Conservation (phyloP, 2,329 filamentous ascomycete species). For the Nemania sp. region DNA sequence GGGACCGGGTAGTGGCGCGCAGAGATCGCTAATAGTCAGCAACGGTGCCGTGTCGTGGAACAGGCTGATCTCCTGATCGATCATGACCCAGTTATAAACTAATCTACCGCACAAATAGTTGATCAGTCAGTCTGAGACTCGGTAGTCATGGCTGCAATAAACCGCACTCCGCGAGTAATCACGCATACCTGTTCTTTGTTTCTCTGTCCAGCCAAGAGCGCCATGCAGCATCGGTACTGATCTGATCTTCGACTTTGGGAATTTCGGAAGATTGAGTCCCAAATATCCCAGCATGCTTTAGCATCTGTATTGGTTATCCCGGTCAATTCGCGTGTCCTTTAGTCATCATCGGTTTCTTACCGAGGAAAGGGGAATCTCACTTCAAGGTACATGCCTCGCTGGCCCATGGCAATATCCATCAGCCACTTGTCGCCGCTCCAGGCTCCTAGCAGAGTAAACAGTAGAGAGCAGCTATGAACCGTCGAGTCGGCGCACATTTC, state of each 20-base stretch:
- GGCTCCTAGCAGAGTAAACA: conserved; percentile 69
- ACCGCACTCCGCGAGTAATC: conserved; percentile 1
- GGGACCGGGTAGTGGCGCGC: conserved; percentile 64
- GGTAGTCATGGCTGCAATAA: neutral
- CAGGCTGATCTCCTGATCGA: conserved; percentile 71
- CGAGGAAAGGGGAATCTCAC: conserved; percentile 43
- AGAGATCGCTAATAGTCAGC: conserved; percentile 68
- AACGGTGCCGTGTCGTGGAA: conserved; percentile 67
- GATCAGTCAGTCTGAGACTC: neutral
- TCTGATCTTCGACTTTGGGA: conserved; percentile 49
- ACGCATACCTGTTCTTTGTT: conserved; percentile 61
- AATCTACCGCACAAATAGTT: conserved; percentile 50
- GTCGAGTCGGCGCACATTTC: conserved; percentile 68
- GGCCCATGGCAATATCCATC: conserved; percentile 77
- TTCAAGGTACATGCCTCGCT: conserved; percentile 72
- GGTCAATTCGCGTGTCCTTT: conserved; percentile 8
- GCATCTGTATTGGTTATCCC: conserved; percentile 53
- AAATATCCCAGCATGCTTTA: conserved; percentile 70
- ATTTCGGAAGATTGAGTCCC: conserved; percentile 55
- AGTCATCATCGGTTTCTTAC: neutral
- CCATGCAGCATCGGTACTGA: conserved; percentile 59
- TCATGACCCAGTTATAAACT: conserved; percentile 76
- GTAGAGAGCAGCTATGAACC: conserved; percentile 66
- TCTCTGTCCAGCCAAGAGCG: conserved; percentile 68
- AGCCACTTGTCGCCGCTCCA: conserved; percentile 80